Percentiles rank a stretch among this genome's conserved stretches.
Evolutionary conservation across 139 green algal species (phyloP).

Genomic region (Tetratostichococcus sp.): DNA sequence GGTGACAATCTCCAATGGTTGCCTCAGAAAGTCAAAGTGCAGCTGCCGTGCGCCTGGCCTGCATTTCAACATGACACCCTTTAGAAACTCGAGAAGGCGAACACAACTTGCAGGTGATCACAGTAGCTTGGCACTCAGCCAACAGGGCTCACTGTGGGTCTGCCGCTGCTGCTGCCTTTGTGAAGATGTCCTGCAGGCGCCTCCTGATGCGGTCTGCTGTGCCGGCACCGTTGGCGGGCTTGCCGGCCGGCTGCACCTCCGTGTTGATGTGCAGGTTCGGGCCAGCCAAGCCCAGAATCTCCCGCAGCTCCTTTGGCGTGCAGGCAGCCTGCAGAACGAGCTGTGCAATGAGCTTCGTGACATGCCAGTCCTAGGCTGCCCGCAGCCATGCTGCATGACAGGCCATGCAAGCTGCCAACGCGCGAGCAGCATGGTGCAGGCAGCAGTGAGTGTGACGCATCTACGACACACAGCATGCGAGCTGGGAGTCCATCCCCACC

Average conservation of each 20-base stretch:
- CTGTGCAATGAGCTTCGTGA: too few relatives aligned
- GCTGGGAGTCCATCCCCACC: constrained; percentile 5
- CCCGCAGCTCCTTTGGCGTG: constrained; percentile 94
- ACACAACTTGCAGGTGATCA: neutral
- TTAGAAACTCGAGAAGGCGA: too few relatives aligned
- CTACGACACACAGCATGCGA: neutral
- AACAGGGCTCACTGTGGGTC: neutral
- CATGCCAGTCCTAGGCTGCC: too few relatives aligned
- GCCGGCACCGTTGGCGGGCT: constrained; percentile 45
- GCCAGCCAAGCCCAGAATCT: constrained; percentile 68
- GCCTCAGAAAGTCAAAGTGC: constrained; percentile 73
- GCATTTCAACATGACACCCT: neutral
- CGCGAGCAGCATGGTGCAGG: neutral
- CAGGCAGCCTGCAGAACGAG: constrained; percentile 72
- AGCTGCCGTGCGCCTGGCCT: constrained; percentile 31
- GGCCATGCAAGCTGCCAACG: too few relatives aligned
- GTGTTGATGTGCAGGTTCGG: constrained; percentile 33
- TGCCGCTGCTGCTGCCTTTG: constrained; percentile 13
- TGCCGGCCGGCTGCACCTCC: constrained; percentile 18
- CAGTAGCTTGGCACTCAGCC: neutral
- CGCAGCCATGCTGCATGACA: too few relatives aligned
- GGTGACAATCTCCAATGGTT: constrained; percentile 44
- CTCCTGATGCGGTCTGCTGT: constrained; percentile 52
- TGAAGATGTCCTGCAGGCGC: constrained; percentile 60
- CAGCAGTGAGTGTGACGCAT: too few relatives aligned